Percentiles rank a stretch among this genome's conserved stretches.
These are phyloP conservation scores for Acacia confusa DNA, from an alignment of 306 rosid genomes.

Conservation along the genomic window DNA sequence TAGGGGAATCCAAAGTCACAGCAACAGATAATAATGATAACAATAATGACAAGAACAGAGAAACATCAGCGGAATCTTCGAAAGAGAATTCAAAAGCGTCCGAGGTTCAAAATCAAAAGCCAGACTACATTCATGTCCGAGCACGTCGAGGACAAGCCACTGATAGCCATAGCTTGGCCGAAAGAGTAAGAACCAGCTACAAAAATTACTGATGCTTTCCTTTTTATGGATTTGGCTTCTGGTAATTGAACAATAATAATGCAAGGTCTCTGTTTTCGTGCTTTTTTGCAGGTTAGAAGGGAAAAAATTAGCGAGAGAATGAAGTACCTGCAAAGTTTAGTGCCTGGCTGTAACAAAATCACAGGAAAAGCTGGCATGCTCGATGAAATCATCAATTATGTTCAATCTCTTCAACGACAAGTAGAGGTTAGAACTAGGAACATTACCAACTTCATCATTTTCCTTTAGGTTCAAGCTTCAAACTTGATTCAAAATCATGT, in stretches of 20 bases:
- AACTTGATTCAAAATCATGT: background rate
- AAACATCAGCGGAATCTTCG: conserved; percentile 55
- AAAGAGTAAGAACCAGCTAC: conserved; percentile 60
- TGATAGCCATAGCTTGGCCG: conserved; percentile 95
- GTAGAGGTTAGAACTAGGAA: conserved; percentile 84
- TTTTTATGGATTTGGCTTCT: background rate
- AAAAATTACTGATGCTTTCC: background rate
- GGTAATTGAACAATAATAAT: background rate
- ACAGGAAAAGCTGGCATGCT: conserved; percentile 19
- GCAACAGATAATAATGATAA: conserved; percentile 22
- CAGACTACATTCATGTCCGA: conserved; percentile 87
- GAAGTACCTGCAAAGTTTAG: conserved; percentile 9
- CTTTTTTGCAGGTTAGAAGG: background rate
- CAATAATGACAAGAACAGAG: conserved; percentile 44
- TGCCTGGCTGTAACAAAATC: conserved; percentile 16
- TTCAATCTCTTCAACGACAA: conserved; percentile 86
- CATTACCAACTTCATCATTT: conserved; percentile 1
- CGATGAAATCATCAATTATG: conserved; percentile 49
- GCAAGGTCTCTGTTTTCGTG: background rate
- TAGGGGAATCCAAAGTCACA: conserved; percentile 63
- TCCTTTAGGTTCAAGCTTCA: background rate
- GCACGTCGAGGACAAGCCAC: conserved; percentile 98
- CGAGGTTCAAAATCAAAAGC: conserved; percentile 78
- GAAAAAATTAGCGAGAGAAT: conserved; percentile 17
- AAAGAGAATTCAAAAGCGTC: conserved; percentile 79